These are phyloP conservation scores for Salicornia ramosissima DNA, from an alignment of 148 eudicot species.

Conservation along the genomic window DNA sequence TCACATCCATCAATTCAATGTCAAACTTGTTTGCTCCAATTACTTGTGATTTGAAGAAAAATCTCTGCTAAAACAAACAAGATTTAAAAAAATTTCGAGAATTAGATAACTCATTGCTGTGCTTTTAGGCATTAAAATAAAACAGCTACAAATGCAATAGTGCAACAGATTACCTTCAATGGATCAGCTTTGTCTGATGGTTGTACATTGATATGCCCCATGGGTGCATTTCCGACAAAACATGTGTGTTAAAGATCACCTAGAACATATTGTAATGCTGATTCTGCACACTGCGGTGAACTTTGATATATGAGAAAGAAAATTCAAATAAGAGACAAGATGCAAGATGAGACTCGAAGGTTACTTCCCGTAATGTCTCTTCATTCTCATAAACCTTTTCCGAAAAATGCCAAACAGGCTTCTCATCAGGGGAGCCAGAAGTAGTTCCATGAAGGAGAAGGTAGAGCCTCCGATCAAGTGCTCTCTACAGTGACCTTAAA, in stretches of 20 bases:
- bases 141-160: neutral
- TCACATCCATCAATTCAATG: conserved; percentile 56
- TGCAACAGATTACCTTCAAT: conserved; percentile 43
- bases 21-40: conserved; percentile 58
- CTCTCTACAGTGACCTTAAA: conserved; percentile 86
- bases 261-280: conserved; percentile 65
- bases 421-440: conserved; percentile 45
- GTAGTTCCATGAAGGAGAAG: conserved; percentile 69
- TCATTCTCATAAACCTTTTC: conserved; percentile 81
- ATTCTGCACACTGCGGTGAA: conserved; percentile 73
- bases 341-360: neutral
- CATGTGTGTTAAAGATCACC: conserved; percentile 80
- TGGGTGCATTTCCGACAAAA: conserved; percentile 95
- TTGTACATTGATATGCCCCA: conserved; percentile 62
- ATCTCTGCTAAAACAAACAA: conserved; percentile 41
- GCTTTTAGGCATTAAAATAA: neutral
- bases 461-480: conserved; percentile 88
- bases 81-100: neutral
- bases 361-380: conserved; percentile 87
- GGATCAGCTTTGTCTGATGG: conserved; percentile 40
- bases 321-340: neutral
- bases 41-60: conserved; percentile 94
- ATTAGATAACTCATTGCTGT: neutral
- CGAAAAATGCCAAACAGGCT: conserved; percentile 89
- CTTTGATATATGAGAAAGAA: conserved; percentile 5